Evolutionary conservation across 345 rosid species (phyloP).

Genomic region (Ailanthus altissimus): DNA sequence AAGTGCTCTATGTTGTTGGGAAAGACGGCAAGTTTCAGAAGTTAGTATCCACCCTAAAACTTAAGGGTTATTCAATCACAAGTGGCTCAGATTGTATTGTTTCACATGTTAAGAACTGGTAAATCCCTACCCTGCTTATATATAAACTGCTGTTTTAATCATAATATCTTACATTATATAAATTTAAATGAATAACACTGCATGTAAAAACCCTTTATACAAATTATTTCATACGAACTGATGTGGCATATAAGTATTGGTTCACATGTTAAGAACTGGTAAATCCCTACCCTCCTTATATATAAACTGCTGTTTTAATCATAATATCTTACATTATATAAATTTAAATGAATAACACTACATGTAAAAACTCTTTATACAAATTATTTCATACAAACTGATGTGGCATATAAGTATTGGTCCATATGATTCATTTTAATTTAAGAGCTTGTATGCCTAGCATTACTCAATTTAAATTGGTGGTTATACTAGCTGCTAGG

Average conservation of each 20-base stretch:
- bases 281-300: not conserved
- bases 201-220: too few relatives aligned
- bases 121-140: not conserved
- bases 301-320: not conserved
- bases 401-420: too few relatives aligned
- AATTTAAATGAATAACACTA: too few relatives aligned
- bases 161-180: not conserved
- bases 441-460: too few relatives aligned
- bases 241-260: too few relatives aligned
- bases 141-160: not conserved
- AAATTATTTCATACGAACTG: too few relatives aligned
- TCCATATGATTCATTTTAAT: too few relatives aligned
- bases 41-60: conserved; percentile 40
- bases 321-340: not conserved
- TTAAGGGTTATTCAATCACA: conserved; percentile 41
- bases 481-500: not conserved
- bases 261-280: conserved; percentile 43
- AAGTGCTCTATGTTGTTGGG: conserved; percentile 41
- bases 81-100: conserved; percentile 16
- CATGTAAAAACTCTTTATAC: too few relatives aligned
- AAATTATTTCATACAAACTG: too few relatives aligned
- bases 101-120: conserved; percentile 43
- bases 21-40: conserved; percentile 36
- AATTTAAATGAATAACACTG: too few relatives aligned
- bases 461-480: not conserved